Conservation (phyloP, 352 stramenopile genomes). For the Blastocystis sp. region DNA sequence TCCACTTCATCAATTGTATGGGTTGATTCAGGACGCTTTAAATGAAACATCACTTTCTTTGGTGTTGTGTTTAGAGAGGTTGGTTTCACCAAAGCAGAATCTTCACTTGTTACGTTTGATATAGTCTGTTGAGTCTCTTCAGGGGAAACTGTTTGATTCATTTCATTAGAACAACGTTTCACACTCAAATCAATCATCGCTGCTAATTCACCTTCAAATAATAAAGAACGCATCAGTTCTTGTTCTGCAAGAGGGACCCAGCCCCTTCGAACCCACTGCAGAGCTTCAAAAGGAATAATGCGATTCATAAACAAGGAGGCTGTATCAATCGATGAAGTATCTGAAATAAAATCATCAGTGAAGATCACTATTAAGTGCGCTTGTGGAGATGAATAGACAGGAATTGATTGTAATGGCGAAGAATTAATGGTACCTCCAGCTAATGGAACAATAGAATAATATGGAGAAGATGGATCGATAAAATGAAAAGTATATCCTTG, state of each 20-base stretch:
- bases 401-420: neutral
- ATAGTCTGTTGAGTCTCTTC: no score
- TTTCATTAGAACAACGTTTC: no score
- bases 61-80: neutral
- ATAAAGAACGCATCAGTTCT: constrained; percentile 12
- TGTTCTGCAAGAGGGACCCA: constrained; percentile 42
- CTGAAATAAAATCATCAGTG: no score
- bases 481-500: constrained; percentile 29
- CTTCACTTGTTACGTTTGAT: neutral
- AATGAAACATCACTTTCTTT: no score
- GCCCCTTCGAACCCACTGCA: neutral
- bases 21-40: neutral
- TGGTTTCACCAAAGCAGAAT: neutral
- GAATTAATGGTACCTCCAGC: neutral
- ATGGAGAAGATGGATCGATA: neutral
- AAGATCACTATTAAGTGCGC: neutral
- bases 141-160: no score
- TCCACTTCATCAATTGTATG: constrained; percentile 8
- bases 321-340: neutral
- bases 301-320: neutral
- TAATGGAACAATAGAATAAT: neutral
- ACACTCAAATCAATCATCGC: neutral
- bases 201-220: neutral
- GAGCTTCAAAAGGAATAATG: neutral
- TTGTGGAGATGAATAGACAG: neutral